Conservation (phyloP, 176 grass and related monocot species). For the Lolium perenne region DNA sequence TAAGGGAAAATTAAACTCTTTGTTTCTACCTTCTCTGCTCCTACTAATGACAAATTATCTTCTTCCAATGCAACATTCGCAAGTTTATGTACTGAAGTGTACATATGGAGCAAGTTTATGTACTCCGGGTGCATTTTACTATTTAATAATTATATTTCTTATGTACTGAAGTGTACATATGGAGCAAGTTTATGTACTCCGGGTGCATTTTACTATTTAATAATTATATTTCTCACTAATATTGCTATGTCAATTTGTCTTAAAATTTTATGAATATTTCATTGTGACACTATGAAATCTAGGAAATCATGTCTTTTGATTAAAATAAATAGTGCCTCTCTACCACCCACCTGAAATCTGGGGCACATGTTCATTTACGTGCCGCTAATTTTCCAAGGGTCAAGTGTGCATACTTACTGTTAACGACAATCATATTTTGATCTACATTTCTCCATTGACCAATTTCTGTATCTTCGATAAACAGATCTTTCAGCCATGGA, state of each 20-base stretch:
- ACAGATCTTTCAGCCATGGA: conserved; percentile 91
- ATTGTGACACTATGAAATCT: conserved; percentile 15
- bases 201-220: background rate
- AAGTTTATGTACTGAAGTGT: background rate
- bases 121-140: background rate
- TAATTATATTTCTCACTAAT: background rate
- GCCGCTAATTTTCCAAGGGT: conserved; percentile 18
- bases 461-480: conserved; percentile 36
- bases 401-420: background rate
- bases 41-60: background rate
- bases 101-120: background rate
- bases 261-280: background rate
- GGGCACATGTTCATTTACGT: background rate
- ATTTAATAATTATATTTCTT: background rate
- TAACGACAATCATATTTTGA: conserved; percentile 22
- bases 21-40: conserved; percentile 19
- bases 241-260: background rate
- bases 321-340: background rate
- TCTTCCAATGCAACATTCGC: background rate
- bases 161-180: background rate
- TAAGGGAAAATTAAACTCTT: background rate
- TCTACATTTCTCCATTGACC: conserved; percentile 7
- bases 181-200: background rate
- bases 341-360: background rate
- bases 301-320: background rate